phyloP scores from a whole-genome alignment of 2,329 filamentous ascomycete species.

The Fusarium chaquense region DNA sequence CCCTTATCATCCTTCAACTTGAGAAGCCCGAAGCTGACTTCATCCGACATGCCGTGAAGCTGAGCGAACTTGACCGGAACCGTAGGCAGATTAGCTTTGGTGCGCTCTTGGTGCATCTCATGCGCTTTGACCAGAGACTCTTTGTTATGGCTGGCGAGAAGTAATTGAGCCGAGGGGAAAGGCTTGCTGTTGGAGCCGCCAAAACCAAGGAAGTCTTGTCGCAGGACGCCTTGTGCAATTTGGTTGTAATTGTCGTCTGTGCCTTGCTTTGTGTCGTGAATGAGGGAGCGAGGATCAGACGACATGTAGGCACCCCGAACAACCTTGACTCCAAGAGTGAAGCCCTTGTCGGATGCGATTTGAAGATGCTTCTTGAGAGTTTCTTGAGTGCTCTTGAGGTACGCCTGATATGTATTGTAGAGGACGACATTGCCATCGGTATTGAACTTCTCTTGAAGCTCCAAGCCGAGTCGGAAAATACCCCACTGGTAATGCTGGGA shows the following conservation, averaged over 20 bases:
- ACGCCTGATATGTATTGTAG: constrained; percentile 68
- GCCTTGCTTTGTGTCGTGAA: constrained; percentile 64
- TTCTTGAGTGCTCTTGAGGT: constrained; percentile 61
- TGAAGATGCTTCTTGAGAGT: constrained; percentile 60
- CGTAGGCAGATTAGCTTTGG: constrained; percentile 51
- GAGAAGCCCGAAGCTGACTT: constrained; percentile 64
- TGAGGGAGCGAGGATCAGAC: constrained; percentile 61
- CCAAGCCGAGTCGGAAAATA: constrained; percentile 51
- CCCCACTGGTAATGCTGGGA: constrained; percentile 59
- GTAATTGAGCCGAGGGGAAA: constrained; percentile 61
- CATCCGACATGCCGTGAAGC: constrained; percentile 69
- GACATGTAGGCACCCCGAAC: constrained; percentile 68
- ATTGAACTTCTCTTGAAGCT: constrained; percentile 57
- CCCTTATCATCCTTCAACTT: constrained; percentile 49
- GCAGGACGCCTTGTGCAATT: constrained; percentile 60
- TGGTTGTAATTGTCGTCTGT: constrained; percentile 66
- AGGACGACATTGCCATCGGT: constrained; percentile 52
- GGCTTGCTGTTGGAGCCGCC: constrained; percentile 55
- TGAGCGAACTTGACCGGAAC: constrained; percentile 62
- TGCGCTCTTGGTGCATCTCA: constrained; percentile 58
- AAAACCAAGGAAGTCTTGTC: constrained; percentile 54
- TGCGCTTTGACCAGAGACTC: constrained; percentile 57
- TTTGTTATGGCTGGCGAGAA: constrained; percentile 67
- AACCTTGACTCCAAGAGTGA: constrained; percentile 67
- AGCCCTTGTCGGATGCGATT: constrained; percentile 58